phyloP scores from a whole-genome alignment of 495 filamentous ascomycete genomes.

The Clavariopsis aquatica region DNA sequence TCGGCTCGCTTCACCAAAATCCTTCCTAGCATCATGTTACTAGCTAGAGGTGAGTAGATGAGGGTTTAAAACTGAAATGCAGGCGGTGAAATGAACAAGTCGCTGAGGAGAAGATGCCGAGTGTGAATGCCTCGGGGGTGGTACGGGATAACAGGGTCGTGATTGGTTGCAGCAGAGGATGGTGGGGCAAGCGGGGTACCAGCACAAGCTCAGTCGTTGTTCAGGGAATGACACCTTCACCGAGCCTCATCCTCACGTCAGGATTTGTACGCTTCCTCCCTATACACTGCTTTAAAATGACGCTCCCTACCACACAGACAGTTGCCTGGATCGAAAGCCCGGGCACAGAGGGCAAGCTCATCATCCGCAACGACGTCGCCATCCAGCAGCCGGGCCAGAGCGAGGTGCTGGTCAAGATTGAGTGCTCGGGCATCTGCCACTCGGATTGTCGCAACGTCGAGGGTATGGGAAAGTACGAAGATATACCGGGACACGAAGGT shows the following conservation, averaged over 20 bases:
- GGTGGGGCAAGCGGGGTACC: neutral
- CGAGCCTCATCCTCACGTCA: neutral
- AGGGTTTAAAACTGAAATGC: no score
- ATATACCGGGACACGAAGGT: constrained; percentile 80
- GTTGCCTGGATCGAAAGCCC: constrained; percentile 33
- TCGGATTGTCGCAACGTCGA: constrained; percentile 77
- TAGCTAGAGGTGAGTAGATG: no score
- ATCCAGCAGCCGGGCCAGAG: constrained; percentile 75
- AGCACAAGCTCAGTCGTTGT: neutral
- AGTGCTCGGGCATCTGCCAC: constrained; percentile 90
- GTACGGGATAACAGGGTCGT: neutral
- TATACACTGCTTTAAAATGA: neutral
- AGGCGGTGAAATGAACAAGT: neutral
- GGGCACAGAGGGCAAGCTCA: constrained; percentile 19
- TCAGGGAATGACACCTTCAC: neutral
- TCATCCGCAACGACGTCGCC: constrained; percentile 49
- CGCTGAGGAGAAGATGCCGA: neutral
- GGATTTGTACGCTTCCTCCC: neutral
- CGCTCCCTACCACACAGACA: constrained; percentile 20
- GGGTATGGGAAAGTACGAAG: constrained; percentile 77
- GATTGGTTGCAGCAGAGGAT: neutral
- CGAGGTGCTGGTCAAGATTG: constrained; percentile 86
- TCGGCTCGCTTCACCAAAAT: no score
- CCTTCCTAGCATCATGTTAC: no score
- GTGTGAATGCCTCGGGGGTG: neutral